These are phyloP conservation scores for Ilyonectria destructans DNA, from an alignment of 2,329 filamentous ascomycete species.

Conservation along the genomic window DNA sequence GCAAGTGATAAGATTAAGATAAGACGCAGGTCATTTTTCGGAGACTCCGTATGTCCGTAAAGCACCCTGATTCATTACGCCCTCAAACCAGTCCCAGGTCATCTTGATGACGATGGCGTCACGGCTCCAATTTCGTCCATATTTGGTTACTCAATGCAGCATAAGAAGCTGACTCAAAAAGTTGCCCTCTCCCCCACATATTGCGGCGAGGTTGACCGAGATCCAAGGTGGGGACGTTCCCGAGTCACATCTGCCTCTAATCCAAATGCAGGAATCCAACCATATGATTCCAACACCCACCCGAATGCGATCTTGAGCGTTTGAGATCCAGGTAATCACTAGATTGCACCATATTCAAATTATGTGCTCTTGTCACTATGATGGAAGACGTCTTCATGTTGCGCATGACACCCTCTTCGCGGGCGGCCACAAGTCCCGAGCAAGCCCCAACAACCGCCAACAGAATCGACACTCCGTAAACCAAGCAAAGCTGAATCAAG, in stretches of 20 bases:
- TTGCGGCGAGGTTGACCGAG: too few species aligned
- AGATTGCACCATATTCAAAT: slow-evolving; percentile 41
- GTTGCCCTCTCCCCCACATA: too few species aligned
- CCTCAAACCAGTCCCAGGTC: too few species aligned
- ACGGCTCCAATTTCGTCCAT: too few species aligned
- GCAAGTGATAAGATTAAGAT: background rate
- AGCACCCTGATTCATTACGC: too few species aligned
- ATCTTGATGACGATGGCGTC: too few species aligned
- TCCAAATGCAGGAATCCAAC: slow-evolving; percentile 41
- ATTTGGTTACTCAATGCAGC: too few species aligned
- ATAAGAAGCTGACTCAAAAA: too few species aligned
- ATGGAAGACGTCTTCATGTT: slow-evolving; percentile 45
- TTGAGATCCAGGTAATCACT: slow-evolving; percentile 35
- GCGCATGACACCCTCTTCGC: slow-evolving; percentile 39
- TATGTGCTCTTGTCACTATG: slow-evolving; percentile 42
- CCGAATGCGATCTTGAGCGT: slow-evolving; percentile 42
- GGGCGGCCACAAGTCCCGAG: slow-evolving; percentile 39
- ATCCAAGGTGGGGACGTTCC: slow-evolving; percentile 10
- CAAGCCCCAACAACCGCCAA: slow-evolving; percentile 38
- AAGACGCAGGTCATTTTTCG: background rate
- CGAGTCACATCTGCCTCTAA: slow-evolving; percentile 44
- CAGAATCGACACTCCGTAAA: slow-evolving; percentile 42
- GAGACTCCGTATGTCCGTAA: too few species aligned
- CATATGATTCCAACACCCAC: slow-evolving; percentile 35
- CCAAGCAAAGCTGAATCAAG: slow-evolving; percentile 34